Evolutionary conservation across 495 filamentous ascomycete genomes (phyloP), one percentile per base, ranked within the genome.

Genomic region (Penicillium cinerascens): DNA sequence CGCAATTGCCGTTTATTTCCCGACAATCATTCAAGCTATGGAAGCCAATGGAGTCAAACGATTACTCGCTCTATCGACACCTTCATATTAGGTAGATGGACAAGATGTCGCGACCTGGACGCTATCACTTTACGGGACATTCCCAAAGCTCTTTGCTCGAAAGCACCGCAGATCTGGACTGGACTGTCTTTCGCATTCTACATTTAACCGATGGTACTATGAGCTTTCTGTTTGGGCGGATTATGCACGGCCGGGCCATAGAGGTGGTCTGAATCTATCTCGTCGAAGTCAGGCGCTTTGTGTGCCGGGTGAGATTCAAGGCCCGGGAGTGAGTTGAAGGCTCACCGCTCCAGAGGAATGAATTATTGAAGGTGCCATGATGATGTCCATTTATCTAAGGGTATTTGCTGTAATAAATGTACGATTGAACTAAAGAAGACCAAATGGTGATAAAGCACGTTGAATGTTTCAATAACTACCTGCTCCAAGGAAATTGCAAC

Each of bases 391-490:
- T 23, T 23, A 6, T 23, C 22, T 23, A 13, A 3, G 29, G 11
- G 29, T 33, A n/a, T n/a, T n/a, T n/a, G 29, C 2, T 33, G 10
- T 11, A 15, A 13, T 33, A 10, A 15, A 4, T 33, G 3, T 15
- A 33, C 9, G 29, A 33, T 10, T 33, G 29, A 33, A 33, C 2
- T 33, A 33, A 8, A 11, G 9, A 33, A 4, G 4, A 15, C 11
- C 10, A 33, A 33, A 13, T 33, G 29, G 8, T 27, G 18, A 39
- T 17, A 20, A 56, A 37, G 42, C 44, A 47, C n/a, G 33, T 46
- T 15, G 15, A 47, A 60, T 57, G 45, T 47, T 57, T 57, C 45
- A 51, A 52, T 39, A 42, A 57, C 42, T 35, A 47, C 33, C 40
- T 47, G 45, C 46, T 54, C 49, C 49, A 50, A 44, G 42, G 42